phyloP scores from a whole-genome alignment of 306 rosid genomes.

The Parietaria judaica region DNA sequence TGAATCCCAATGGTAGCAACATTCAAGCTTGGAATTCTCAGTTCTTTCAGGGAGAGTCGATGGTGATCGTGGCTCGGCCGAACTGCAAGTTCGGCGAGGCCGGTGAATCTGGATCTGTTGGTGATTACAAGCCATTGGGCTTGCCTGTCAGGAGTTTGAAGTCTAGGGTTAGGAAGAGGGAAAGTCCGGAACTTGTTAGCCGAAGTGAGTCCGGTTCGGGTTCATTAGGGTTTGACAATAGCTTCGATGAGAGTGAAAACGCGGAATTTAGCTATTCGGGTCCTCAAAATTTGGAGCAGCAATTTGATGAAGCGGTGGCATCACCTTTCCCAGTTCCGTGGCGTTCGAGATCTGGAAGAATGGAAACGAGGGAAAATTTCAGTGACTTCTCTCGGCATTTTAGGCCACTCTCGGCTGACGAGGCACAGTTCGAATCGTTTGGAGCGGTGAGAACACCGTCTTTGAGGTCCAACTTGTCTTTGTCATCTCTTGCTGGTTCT shows the following conservation, averaged over 20 bases:
- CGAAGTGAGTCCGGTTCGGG: slow-evolving; percentile 56
- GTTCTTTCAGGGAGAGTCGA: slow-evolving; percentile 45
- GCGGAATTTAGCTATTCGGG: slow-evolving; percentile 42
- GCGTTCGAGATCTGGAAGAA: slow-evolving; percentile 41
- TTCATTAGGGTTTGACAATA: slow-evolving; percentile 38
- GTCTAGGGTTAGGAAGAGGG: slow-evolving; percentile 29
- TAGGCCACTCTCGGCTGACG: slow-evolving; percentile 63
- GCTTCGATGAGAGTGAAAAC: slow-evolving; percentile 25
- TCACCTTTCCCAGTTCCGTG: slow-evolving; percentile 43
- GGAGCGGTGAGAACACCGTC: slow-evolving; percentile 30
- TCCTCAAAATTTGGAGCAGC: slow-evolving; percentile 38
- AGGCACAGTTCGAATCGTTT: slow-evolving; percentile 56
- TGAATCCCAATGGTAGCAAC: slow-evolving; percentile 35
- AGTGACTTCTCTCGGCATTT: slow-evolving; percentile 30
- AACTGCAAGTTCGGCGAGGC: slow-evolving; percentile 29
- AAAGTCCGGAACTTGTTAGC: slow-evolving; percentile 23
- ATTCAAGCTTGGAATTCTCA: slow-evolving; percentile 71
- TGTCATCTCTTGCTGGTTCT: slow-evolving; percentile 46
- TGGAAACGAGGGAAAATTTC: slow-evolving; percentile 29
- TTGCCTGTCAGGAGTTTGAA: slow-evolving; percentile 77
- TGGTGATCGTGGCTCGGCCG: slow-evolving; percentile 56
- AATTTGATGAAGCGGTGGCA: slow-evolving; percentile 35
- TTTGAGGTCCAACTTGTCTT: slow-evolving; percentile 32
- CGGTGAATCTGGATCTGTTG: slow-evolving; percentile 26
- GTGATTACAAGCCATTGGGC: slow-evolving; percentile 53